These are phyloP conservation scores for Zygosaccharomyces gambellarensis DNA, from an alignment of 805 yeast genomes.

Conservation along the genomic window DNA sequence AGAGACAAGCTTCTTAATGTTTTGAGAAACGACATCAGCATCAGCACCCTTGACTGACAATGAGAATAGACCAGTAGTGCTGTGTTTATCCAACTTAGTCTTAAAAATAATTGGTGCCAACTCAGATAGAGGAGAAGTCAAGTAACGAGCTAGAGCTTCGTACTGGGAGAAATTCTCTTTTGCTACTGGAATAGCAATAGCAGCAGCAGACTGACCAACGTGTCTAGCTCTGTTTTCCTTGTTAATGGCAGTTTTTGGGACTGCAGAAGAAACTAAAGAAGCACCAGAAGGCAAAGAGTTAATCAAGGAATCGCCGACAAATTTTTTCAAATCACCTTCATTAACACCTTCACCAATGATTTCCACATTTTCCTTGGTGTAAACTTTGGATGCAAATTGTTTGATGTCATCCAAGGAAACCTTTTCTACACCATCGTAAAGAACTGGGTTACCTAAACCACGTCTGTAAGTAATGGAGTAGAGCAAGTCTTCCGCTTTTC, in stretches of 20 bases:
- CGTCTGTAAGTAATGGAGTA: slow-evolving; percentile 77
- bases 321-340: slow-evolving; percentile 61
- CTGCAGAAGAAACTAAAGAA: slow-evolving; percentile 38
- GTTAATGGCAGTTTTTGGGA: slow-evolving; percentile 52
- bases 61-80: slow-evolving; percentile 77
- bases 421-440: slow-evolving; percentile 60
- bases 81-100: slow-evolving; percentile 56
- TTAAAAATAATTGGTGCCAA: slow-evolving; percentile 48
- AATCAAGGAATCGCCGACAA: slow-evolving; percentile 62
- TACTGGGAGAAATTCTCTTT: slow-evolving; percentile 58
- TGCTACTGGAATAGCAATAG: slow-evolving; percentile 75
- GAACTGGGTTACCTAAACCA: slow-evolving; percentile 82
- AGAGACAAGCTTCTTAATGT: slow-evolving; percentile 57
- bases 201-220: slow-evolving; percentile 64
- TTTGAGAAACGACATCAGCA: slow-evolving; percentile 53
- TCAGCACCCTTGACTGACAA: slow-evolving; percentile 57
- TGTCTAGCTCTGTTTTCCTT: slow-evolving; percentile 60
- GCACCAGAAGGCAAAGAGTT: slow-evolving; percentile 56
- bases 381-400: slow-evolving; percentile 60
- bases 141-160: slow-evolving; percentile 65
- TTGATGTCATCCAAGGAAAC: slow-evolving; percentile 61
- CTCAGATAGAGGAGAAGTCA: slow-evolving; percentile 55
- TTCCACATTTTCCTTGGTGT: slow-evolving; percentile 65
- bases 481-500: slow-evolving; percentile 68
- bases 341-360: slow-evolving; percentile 70